phyloP scores from a whole-genome alignment of 1,284 basidiomycete genomes.

The Sporisorium graminicola region DNA sequence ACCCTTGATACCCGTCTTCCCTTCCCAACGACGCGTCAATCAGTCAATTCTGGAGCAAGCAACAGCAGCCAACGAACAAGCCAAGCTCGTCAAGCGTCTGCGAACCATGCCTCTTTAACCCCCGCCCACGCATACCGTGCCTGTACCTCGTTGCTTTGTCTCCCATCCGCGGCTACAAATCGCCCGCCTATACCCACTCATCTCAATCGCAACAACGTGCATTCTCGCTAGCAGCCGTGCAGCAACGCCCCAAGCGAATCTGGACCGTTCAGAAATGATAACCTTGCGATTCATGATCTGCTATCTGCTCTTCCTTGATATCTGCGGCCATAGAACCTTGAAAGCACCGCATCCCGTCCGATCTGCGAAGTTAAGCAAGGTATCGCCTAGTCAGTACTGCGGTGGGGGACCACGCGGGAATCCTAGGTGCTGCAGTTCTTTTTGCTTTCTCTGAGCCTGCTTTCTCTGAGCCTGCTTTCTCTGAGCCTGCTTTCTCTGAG shows the following conservation, averaged over 20 bases:
- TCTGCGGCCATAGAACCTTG: slow-evolving; percentile 82
- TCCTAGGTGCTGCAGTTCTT: slow-evolving; percentile 82
- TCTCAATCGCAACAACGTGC: not conserved
- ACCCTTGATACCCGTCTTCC: not conserved
- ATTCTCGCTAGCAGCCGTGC: not conserved
- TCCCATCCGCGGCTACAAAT: not conserved
- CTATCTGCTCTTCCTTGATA: slow-evolving; percentile 44
- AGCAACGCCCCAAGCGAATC: not conserved
- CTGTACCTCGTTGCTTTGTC: not conserved
- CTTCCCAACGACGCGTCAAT: not conserved
- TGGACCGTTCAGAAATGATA: not conserved
- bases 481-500: not conserved
- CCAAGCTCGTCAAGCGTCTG: slow-evolving; percentile 46
- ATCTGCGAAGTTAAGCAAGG: slow-evolving; percentile 84
- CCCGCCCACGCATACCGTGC: not conserved
- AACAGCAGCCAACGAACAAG: slow-evolving; percentile 46
- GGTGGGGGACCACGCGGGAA: slow-evolving; percentile 86
- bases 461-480: too few relatives aligned
- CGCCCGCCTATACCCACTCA: slow-evolving; percentile 7
- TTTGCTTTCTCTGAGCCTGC: not conserved
- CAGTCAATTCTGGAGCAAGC: slow-evolving; percentile 52
- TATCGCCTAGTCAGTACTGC: slow-evolving; percentile 85
- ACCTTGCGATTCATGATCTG: not conserved
- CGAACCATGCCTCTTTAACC: slow-evolving; percentile 40
- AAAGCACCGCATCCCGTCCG: slow-evolving; percentile 84